Evolutionary conservation across 2,329 filamentous ascomycete genomes (phyloP), one percentile per base, ranked within the genome.

Genomic region (Cylindrodendrum hubeiense): DNA sequence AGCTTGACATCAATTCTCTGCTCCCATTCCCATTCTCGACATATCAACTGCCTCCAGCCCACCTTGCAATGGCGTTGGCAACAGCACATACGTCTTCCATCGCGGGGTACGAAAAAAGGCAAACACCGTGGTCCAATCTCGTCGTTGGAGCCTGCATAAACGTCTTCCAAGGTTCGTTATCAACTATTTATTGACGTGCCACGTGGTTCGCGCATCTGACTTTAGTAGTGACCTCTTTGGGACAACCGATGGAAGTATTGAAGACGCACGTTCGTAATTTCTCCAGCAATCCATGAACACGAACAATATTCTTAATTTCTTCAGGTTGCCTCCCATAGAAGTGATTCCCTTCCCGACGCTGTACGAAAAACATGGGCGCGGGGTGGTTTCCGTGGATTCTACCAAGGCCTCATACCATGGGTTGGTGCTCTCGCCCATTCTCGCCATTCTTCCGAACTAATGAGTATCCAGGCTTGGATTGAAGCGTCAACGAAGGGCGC

Each of bases 321-420:
- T 12, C 24, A 55, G 58, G 51, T 62, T 4, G 52, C 51, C 28
- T 37, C 63, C 3, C 62, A 62, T 37, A 56, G 57, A 22, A 41
- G 24, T 10, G 57, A 62, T n/a, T 56, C 51, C 2, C 52, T 65
- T 2, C 28, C 43, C 17, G 57, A 65, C 47, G 57, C 63, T 9
- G 22, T 65, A 12, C 60, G 46, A 30, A 65, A 65, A 30, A 61
- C 63, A 12, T 62, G 52, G 57, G 47, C n/a, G 4, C 34, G 58
- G 6, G 63, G 57, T 21, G 57, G 52, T 13, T 43, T 62, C 19
- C 46, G 57, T 12, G 52, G 57, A 2, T 65, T 65, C 39, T 65
- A 65, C n/a, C 57, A 65, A 37, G 63, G 58, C 19, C 52, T 62
- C 21, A 65, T 65, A 19, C 63, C 57, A 28, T 65, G 63, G 62